A percentile compares a stretch with the other conserved stretches of the same genome.
Evolutionary conservation across 768 basidiomycete species (phyloP).

Genomic region (Mycena haematopus): DNA sequence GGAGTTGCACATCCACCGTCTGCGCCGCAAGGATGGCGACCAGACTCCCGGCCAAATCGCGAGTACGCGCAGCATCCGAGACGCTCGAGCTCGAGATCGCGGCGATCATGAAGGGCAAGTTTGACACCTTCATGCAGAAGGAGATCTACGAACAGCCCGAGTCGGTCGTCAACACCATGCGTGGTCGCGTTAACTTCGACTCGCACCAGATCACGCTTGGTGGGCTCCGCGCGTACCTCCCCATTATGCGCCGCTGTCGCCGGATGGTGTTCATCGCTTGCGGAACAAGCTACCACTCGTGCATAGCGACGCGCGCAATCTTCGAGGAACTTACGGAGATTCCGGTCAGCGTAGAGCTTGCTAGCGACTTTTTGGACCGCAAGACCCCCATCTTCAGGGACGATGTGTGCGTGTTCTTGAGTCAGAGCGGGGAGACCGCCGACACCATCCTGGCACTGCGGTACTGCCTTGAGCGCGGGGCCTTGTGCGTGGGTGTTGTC

Average conservation of each 20-base stretch:
- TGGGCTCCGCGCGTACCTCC: slow-evolving; percentile 93
- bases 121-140: slow-evolving; percentile 99
- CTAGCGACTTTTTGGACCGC: slow-evolving; percentile 97
- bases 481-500: slow-evolving; percentile 95
- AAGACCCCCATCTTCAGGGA: slow-evolving; percentile 99
- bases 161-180: slow-evolving; percentile 99
- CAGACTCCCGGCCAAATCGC: slow-evolving; percentile 65
- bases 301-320: slow-evolving; percentile 94
- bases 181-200: slow-evolving; percentile 99
- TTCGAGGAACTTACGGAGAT: slow-evolving; percentile 99
- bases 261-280: slow-evolving; percentile 98
- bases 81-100: slow-evolving; percentile 98
- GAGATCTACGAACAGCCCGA: slow-evolving; percentile 99
- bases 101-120: slow-evolving; percentile 99
- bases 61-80: slow-evolving; percentile 92
- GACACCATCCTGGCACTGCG: slow-evolving; percentile 96
- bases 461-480: slow-evolving; percentile 96
- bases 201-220: slow-evolving; percentile 90
- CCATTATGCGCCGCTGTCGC: slow-evolving; percentile 93
- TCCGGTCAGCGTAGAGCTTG: slow-evolving; percentile 95
- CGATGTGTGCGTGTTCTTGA: slow-evolving; percentile 95
- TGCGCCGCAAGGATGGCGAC: slow-evolving; percentile 79
- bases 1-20: slow-evolving; percentile 98
- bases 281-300: slow-evolving; percentile 98
- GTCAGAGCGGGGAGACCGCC: slow-evolving; percentile 98